phyloP scores from a whole-genome alignment of 1,284 basidiomycete species.

The Apiotrichum mycotoxinovorans region DNA sequence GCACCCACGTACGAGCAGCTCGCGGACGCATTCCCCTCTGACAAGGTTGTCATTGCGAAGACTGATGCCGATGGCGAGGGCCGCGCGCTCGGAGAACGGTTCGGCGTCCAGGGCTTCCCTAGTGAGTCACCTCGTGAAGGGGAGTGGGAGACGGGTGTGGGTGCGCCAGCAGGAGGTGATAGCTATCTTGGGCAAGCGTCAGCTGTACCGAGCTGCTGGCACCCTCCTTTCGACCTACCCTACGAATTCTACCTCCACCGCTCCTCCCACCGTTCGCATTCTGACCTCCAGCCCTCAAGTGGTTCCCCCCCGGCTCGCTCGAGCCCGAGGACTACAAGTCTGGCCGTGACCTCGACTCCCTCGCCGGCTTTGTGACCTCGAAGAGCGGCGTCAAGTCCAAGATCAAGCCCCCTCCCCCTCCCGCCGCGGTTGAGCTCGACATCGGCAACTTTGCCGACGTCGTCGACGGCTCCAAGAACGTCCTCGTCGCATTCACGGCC shows the following conservation, averaged over 20 bases:
- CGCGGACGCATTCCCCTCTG: conserved; percentile 70
- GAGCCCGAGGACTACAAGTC: conserved; percentile 68
- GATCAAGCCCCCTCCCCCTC: conserved; percentile 77
- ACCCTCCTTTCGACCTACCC: too few relatives aligned
- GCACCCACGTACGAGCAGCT: conserved; percentile 85
- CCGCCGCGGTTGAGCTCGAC: conserved; percentile 67
- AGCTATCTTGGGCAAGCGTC: too few relatives aligned
- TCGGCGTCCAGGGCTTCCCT: conserved; percentile 78
- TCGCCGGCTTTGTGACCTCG: conserved; percentile 69
- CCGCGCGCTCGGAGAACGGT: conserved; percentile 56
- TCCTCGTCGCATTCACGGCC: conserved; percentile 86
- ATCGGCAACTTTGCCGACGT: conserved; percentile 69
- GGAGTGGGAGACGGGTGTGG: neutral
- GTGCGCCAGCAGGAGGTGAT: neutral
- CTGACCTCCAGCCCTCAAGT: conserved; percentile 70
- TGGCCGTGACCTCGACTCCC: conserved; percentile 73
- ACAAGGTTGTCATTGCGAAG: conserved; percentile 85
- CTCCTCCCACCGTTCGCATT: too few relatives aligned
- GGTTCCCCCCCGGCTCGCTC: conserved; percentile 69
- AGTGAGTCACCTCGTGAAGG: conserved; percentile 57
- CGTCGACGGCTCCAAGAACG: conserved; percentile 70
- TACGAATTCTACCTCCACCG: too few relatives aligned
- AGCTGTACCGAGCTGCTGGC: too few relatives aligned
- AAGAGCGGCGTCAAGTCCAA: conserved; percentile 77
- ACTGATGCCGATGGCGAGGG: conserved; percentile 87